A percentile compares a stretch with the other conserved stretches of the same genome.
Conservation (phyloP, 73 alveolate genomes). For the Stentor roeselii region DNA sequence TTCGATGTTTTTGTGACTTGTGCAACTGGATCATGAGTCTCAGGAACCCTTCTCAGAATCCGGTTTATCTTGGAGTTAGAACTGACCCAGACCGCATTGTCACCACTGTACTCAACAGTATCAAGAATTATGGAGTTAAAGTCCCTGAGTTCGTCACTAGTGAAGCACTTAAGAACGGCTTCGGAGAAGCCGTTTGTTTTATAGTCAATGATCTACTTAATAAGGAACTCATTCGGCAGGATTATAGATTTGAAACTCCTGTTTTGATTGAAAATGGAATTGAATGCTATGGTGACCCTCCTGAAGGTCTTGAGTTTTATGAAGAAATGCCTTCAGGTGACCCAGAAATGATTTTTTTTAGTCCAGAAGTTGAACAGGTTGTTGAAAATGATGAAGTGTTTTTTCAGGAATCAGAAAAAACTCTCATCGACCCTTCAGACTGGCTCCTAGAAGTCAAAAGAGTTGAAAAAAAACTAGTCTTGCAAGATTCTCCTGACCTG, state of each 20-base stretch:
- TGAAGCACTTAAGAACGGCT: constrained; percentile 41
- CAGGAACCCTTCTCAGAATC: constrained; percentile 26
- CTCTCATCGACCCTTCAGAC: constrained; percentile 48
- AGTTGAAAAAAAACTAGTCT: constrained; percentile 28
- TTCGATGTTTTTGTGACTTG: constrained; percentile 53
- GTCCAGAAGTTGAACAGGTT: background rate
- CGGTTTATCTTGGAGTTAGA: background rate
- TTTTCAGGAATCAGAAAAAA: constrained; percentile 23
- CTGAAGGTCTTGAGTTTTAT: background rate
- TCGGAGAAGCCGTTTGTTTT: constrained; percentile 81
- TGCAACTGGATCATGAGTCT: constrained; percentile 76
- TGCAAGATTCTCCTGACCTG: too few species aligned
- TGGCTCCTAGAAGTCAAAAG: constrained; percentile 46
- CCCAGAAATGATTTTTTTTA: background rate
- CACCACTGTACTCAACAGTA: constrained; percentile 45
- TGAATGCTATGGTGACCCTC: constrained; percentile 1
- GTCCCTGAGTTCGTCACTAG: constrained; percentile 50
- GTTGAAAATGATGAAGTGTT: constrained; percentile 37
- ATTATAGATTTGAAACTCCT: constrained; percentile 68
- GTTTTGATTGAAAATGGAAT: background rate
- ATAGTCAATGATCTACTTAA: constrained; percentile 77
- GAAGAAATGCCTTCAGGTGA: background rate
- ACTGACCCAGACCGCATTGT: constrained; percentile 47
- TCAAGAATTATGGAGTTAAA: constrained; percentile 55
- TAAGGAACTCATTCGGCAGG: constrained; percentile 80